These are phyloP conservation scores for Hyphopichia homilentoma DNA, from an alignment of 805 yeast species.

Conservation along the genomic window DNA sequence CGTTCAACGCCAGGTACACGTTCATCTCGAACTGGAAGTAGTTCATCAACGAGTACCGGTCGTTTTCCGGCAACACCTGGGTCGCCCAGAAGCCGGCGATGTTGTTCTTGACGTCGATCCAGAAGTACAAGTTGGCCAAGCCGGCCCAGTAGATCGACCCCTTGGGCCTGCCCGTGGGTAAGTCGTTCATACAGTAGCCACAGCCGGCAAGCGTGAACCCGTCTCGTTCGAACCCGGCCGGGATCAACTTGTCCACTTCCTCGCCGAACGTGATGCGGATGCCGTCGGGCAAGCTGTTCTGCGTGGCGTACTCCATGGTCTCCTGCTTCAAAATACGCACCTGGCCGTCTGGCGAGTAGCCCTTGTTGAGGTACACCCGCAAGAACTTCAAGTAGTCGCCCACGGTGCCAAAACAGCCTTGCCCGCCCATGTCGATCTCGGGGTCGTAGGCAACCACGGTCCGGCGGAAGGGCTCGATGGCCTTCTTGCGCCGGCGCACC, in stretches of 20 bases:
- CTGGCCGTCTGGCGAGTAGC: constrained; percentile 35
- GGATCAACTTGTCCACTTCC: constrained; percentile 9
- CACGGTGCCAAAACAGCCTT: constrained; percentile 35
- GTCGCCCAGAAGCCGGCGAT: constrained; percentile 39
- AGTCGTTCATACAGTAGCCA: constrained; percentile 20
- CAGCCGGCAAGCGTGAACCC: constrained; percentile 36
- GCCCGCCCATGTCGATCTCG: constrained; percentile 41
- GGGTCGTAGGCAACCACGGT: constrained; percentile 18
- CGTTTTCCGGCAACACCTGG: constrained; percentile 34
- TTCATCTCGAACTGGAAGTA: constrained; percentile 20
- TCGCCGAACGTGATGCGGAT: constrained; percentile 14
- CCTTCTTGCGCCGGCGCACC: constrained; percentile 13
- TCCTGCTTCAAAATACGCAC: constrained; percentile 21
- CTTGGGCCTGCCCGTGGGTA: constrained; percentile 32
- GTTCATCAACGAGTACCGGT: constrained; percentile 15
- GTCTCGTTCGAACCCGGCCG: constrained; percentile 14
- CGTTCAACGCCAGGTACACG: constrained; percentile 18
- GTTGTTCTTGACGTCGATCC: constrained; percentile 36
- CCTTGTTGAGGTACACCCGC: constrained; percentile 38
- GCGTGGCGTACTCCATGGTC: constrained; percentile 28
- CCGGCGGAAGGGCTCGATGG: constrained; percentile 8
- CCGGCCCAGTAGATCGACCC: constrained; percentile 39
- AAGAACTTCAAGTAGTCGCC: constrained; percentile 36
- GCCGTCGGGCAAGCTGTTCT: constrained; percentile 28
- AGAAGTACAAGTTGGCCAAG: constrained; percentile 34